These are phyloP conservation scores for Tricholoma furcatifolium DNA, from an alignment of 768 basidiomycete species.

Conservation along the genomic window DNA sequence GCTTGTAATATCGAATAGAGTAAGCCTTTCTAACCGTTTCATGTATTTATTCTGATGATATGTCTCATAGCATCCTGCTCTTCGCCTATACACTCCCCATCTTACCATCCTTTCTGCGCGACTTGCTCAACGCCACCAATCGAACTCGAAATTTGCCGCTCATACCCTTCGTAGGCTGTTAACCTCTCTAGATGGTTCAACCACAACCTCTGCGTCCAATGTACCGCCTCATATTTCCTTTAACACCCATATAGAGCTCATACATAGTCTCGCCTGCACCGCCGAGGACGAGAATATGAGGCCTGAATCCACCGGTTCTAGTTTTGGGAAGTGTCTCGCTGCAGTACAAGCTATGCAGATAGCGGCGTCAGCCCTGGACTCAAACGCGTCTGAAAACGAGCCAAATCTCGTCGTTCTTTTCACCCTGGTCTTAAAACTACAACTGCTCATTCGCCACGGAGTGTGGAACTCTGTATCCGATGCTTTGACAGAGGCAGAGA, in stretches of 20 bases:
- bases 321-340: conserved; percentile 22
- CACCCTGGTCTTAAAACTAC: conserved; percentile 54
- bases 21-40: conserved; percentile 24
- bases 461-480: conserved; percentile 52
- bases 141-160: conserved; percentile 59
- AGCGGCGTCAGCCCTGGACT: conserved; percentile 10
- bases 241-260: conserved; percentile 52
- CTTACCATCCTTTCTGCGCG: conserved; percentile 63
- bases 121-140: conserved; percentile 44
- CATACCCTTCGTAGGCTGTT: conserved; percentile 56
- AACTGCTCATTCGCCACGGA: conserved; percentile 51
- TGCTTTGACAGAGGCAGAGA: conserved; percentile 48
- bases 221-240: conserved; percentile 50
- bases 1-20: conserved; percentile 61
- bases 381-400: conserved; percentile 6
- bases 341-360: conserved; percentile 34
- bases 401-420: conserved; percentile 50
- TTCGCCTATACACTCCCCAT: conserved; percentile 58
- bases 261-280: conserved; percentile 32
- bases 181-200: conserved; percentile 37
- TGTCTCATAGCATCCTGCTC: conserved; percentile 55
- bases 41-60: neutral
- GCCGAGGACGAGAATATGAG: conserved; percentile 14
- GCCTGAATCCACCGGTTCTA: neutral
- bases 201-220: conserved; percentile 16